phyloP scores from a whole-genome alignment of 75 land plant species.

The Chamaecyparis obtusa region DNA sequence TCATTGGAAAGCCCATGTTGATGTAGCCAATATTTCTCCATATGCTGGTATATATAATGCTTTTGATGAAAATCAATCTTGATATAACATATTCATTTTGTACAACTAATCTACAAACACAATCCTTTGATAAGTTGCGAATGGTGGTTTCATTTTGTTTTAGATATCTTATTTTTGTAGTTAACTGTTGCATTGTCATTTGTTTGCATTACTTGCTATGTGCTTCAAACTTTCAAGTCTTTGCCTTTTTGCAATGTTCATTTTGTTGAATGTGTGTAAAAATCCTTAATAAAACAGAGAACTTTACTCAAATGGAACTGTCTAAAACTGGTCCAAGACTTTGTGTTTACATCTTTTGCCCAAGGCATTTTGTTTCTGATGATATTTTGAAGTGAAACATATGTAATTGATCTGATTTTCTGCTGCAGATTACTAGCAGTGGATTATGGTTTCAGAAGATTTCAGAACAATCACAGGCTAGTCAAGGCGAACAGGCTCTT shows the following conservation, averaged over 20 bases:
- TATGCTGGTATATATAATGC: too few relatives aligned
- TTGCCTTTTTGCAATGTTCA: not conserved
- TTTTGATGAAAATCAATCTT: not conserved
- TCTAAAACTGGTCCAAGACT: not conserved
- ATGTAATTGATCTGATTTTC: slow-evolving; percentile 7
- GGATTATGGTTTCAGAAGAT: slow-evolving; percentile 61
- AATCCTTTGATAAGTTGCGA: not conserved
- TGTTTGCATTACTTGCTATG: not conserved
- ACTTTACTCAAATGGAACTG: too few relatives aligned
- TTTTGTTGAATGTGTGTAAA: not conserved
- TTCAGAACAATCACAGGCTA: slow-evolving; percentile 11
- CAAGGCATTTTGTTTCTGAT: not conserved
- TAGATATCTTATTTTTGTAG: not conserved
- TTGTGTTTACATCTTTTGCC: not conserved
- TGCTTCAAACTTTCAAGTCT: not conserved
- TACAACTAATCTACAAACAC: too few relatives aligned
- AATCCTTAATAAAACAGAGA: too few relatives aligned
- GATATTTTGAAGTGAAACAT: not conserved
- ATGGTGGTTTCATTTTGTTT: not conserved
- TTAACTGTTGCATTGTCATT: not conserved
- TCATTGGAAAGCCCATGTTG: too few relatives aligned
- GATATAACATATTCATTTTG: not conserved
- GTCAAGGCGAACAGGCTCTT: slow-evolving; percentile 13
- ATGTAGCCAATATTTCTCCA: too few relatives aligned
- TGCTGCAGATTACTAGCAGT: slow-evolving; percentile 49